Conservation (phyloP, 2,329 filamentous ascomycete species). For the Claviceps paspali region DNA sequence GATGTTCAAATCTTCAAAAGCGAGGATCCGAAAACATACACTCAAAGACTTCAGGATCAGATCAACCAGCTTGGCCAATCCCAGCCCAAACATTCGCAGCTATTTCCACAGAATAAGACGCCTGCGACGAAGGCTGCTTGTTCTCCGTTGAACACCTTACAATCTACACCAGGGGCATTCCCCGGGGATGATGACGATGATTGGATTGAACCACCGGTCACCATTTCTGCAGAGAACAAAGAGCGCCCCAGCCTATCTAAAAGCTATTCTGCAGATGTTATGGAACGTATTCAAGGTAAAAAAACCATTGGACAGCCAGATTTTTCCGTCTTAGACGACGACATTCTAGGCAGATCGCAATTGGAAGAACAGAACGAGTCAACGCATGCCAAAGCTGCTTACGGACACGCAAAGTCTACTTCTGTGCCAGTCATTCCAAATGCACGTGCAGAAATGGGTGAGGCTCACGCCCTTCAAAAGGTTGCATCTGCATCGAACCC, state of each 20-base stretch:
- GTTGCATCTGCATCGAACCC: conserved; percentile 45
- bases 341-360: background rate
- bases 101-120: conserved; percentile 18
- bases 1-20: conserved; percentile 22
- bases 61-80: conserved; percentile 60
- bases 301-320: conserved; percentile 31
- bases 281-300: conserved; percentile 39
- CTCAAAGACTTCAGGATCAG: conserved; percentile 80
- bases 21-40: conserved; percentile 60
- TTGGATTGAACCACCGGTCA: conserved; percentile 42
- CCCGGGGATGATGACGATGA: conserved; percentile 46
- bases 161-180: conserved; percentile 43
- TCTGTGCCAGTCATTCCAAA: conserved; percentile 42
- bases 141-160: conserved; percentile 15
- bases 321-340: conserved; percentile 7
- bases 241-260: conserved; percentile 40
- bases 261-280: conserved; percentile 44
- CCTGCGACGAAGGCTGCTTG: conserved; percentile 16
- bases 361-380: background rate
- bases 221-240: conserved; percentile 13
- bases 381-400: conserved; percentile 4
- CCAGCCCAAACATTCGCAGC: conserved; percentile 30
- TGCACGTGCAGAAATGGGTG: conserved; percentile 7
- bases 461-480: conserved; percentile 34
- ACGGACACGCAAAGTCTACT: conserved; percentile 7